Evolutionary conservation across 75 land plant species (phyloP).

Genomic region (Pinus albicaulis): DNA sequence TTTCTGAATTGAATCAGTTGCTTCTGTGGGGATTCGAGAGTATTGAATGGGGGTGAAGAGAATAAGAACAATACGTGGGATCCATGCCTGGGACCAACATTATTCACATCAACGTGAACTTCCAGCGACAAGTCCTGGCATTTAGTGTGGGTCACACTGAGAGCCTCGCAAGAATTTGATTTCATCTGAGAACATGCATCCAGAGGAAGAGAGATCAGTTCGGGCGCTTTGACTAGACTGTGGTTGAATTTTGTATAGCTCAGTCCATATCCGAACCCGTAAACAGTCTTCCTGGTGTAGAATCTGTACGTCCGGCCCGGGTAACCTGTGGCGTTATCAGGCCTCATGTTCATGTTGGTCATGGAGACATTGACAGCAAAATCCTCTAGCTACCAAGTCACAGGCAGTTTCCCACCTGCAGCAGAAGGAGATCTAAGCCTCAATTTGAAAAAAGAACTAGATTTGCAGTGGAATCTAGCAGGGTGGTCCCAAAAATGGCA

Average conservation of each 20-base stretch:
- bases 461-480: not conserved
- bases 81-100: slow-evolving; percentile 52
- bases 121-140: slow-evolving; percentile 26
- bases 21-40: slow-evolving; percentile 25
- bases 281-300: slow-evolving; percentile 72
- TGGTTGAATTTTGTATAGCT: slow-evolving; percentile 58
- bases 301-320: slow-evolving; percentile 93
- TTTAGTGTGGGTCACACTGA: slow-evolving; percentile 32
- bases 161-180: slow-evolving; percentile 22
- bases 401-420: slow-evolving; percentile 80
- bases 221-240: not conserved
- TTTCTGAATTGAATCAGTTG: slow-evolving; percentile 58
- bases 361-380: slow-evolving; percentile 63
- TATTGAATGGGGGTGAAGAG: slow-evolving; percentile 32
- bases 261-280: slow-evolving; percentile 81
- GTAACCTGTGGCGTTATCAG: slow-evolving; percentile 67
- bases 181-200: slow-evolving; percentile 32
- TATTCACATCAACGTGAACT: slow-evolving; percentile 46
- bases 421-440: not conserved
- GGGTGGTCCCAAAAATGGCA: not conserved
- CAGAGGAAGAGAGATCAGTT: slow-evolving; percentile 23
- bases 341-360: slow-evolving; percentile 95
- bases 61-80: slow-evolving; percentile 55
- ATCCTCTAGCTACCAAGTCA: slow-evolving; percentile 72
- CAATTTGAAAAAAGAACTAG: not conserved